These are phyloP conservation scores for Piper betle DNA, from an alignment of 164 flowering plant genomes.

Conservation along the genomic window DNA sequence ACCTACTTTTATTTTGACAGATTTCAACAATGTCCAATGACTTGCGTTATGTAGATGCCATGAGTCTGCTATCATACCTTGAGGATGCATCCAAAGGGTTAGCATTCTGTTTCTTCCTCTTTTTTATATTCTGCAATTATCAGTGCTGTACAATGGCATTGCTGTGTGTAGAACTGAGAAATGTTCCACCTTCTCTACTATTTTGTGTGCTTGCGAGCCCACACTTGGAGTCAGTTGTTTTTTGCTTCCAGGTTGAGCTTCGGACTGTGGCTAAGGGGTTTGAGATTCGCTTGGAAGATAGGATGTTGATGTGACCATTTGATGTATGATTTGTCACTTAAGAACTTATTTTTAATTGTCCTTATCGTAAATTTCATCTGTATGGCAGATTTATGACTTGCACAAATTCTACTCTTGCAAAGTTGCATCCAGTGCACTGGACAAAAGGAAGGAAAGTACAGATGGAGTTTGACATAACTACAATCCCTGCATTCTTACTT, in stretches of 20 bases:
- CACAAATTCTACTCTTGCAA: slow-evolving; percentile 57
- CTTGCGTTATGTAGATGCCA: slow-evolving; percentile 68
- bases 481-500: slow-evolving; percentile 73
- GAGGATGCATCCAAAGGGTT: slow-evolving; percentile 85
- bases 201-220: too few species aligned
- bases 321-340: neutral
- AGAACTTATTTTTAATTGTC: neutral
- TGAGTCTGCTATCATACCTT: slow-evolving; percentile 47
- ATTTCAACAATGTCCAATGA: slow-evolving; percentile 71
- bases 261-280: too few species aligned
- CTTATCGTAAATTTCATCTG: neutral
- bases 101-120: slow-evolving; percentile 12
- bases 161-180: too few species aligned
- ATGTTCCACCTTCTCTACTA: too few species aligned
- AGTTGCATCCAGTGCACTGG: slow-evolving; percentile 87
- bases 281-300: neutral
- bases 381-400: slow-evolving; percentile 52
- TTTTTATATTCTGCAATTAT: neutral
- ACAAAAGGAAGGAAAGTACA: slow-evolving; percentile 63
- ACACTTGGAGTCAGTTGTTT: too few species aligned
- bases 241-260: too few species aligned
- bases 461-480: slow-evolving; percentile 65
- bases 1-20: slow-evolving; percentile 23
- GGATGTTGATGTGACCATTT: neutral
- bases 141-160: neutral